Evolutionary conservation across 495 filamentous ascomycete species (phyloP), one percentile per base, ranked within the genome.

Genomic region (Penicillium desertorum): DNA sequence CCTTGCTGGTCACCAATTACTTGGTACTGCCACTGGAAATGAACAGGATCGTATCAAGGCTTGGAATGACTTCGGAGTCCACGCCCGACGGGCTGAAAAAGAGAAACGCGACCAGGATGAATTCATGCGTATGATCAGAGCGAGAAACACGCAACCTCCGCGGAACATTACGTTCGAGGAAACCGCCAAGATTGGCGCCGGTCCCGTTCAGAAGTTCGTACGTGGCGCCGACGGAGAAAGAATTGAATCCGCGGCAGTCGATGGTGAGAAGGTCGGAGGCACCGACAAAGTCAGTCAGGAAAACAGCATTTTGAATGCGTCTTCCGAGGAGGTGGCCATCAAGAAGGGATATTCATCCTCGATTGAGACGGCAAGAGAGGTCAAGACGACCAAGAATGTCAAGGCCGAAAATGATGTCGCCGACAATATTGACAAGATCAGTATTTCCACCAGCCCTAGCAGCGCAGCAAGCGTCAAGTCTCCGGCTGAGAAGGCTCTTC

Each of bases 41-140:
- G 41, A 34, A 19, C 3, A 46, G 1, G 8, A 12, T 1, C 57
- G 42, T 5, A 27, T 60, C 37, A 47, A 63, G 0, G 73, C 73
- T 0, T 76, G 73, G 37, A 17, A 32, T 3, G 51, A 53, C 25
- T 20, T 53, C 37, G 51, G 37, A 1, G 51, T 23, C 19, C 3
- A 22, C 5, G 39, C 37, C 7, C 36, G 36, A 9, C 36, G 16
- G n/a, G 16, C 36, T 17, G 36, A 39, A n/a, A 39, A 39, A 7
- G 36, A 39, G 36, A 39, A 39, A n/a, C 36, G 36, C 0, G 36
- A 39, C 16, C 36, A 39, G 6, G 36, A 39, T n/a, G 36, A 39
- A 3, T 53, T 53, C 27, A 42, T 53, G 39, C n/a, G n/a, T 12
- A 10, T 23, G 7, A 10, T 53, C n/a, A 29, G 27, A 17, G 37